Base-by-base conservation (phyloP, 306 rosid genomes). In the Vigna angularis region DNA sequence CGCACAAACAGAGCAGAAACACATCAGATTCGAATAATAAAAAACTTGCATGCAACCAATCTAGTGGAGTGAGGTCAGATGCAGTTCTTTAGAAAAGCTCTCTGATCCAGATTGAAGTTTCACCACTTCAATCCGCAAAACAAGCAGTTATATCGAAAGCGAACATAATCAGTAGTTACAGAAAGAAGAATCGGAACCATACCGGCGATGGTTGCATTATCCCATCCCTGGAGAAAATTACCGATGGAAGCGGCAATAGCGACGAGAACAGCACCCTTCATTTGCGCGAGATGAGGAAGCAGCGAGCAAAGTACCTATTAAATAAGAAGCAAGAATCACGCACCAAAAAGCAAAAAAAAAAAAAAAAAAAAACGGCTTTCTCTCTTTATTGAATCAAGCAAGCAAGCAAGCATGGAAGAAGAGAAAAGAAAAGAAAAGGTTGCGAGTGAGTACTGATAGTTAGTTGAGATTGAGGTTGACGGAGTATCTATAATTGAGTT, bases 151-250 rank as follows among this genome's bases (percentile, higher is more conserved):
- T n/a, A 51, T n/a, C 0, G n/a, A 51, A 51, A 51, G 56, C n/a
- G 10, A 51, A 51, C 3, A 53, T 8, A 18, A 56, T 20, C 0
- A 55, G 11, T 4, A 28, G 22, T 55, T 7, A 7, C 1, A 52
- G 58, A 8, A 44, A 0, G 3, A 42, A 45, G 5, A 45, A 45
- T 3, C 9, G 1, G 70, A 48, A 5, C 3, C 20, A 48, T 87
- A 93, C 98, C 98, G 28, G 98, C 98, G 80, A 93, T 93, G 79
- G 94, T 88, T 72, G 98, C 98, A 84, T 93, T 93, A 83, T 93
- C 98, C 98, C 98, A 91, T 83, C 98, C 98, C 72, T 93, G 97
- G 17, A 93, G 90, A 50, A 93, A 84, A 85, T 91, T 93, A 2
- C 98, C 98, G 52, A 93, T 81, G 70, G 98, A 79, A 68, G 98